Evolutionary conservation across 2,329 filamentous ascomycete species (phyloP).

Genomic region (Acrodontium crateriforme): DNA sequence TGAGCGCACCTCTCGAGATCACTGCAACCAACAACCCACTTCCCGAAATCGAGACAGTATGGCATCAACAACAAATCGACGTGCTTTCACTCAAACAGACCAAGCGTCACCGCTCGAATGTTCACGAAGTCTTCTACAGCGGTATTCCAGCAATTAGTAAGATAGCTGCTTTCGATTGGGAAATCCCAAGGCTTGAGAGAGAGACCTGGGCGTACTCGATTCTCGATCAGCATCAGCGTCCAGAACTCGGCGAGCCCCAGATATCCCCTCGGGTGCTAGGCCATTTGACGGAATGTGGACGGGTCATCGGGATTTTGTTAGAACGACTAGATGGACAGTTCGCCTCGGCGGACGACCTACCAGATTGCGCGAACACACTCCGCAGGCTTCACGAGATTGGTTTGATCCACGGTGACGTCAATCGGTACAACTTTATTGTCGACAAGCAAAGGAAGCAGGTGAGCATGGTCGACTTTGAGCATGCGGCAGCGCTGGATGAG

Average conservation of each 20-base stretch:
- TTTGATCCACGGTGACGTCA: slow-evolving; percentile 7
- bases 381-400: slow-evolving; percentile 5
- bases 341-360: slow-evolving; percentile 4
- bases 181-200: slow-evolving; percentile 21
- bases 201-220: slow-evolving; percentile 19
- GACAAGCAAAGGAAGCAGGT: slow-evolving; percentile 1
- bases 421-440: slow-evolving; percentile 7
- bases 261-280: slow-evolving; percentile 3
- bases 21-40: slow-evolving; percentile 9
- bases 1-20: slow-evolving; percentile 7
- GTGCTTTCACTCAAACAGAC: slow-evolving; percentile 13
- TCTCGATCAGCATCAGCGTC: slow-evolving; percentile 5
- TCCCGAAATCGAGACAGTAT: slow-evolving; percentile 7
- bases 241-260: background rate
- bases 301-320: slow-evolving; percentile 4
- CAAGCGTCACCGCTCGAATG: slow-evolving; percentile 13
- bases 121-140: slow-evolving; percentile 8
- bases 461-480: slow-evolving; percentile 7
- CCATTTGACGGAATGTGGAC: slow-evolving; percentile 4
- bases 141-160: slow-evolving; percentile 7
- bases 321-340: slow-evolving; percentile 2
- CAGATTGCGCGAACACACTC: slow-evolving; percentile 3
- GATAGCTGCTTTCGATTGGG: slow-evolving; percentile 20
- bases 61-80: slow-evolving; percentile 14
- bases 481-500: slow-evolving; percentile 1